Base-by-base conservation (phyloP, 129 eudicot species). In the Flaveria sonorensis region DNA sequence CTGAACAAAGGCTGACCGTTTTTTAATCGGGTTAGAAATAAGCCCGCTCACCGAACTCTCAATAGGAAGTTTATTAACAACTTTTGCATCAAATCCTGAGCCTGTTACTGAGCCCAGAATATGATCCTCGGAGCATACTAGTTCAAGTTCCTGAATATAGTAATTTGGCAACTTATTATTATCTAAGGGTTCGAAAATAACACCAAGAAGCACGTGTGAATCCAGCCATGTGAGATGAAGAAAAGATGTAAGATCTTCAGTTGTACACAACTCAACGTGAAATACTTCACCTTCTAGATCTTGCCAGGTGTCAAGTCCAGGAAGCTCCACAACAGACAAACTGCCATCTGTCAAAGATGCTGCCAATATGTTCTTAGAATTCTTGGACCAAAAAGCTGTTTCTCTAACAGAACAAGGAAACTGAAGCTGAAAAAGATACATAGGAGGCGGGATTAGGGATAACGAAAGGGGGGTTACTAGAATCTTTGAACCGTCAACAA, bases 311-410 rank as follows among this genome's bases (percentile, higher is more conserved):
- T 87, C 91, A 75, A 91, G 77, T 6, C 50, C 68, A 64, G 98
- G 98, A 87, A 94, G 90, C 84, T 89, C 98, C 60, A 82, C 91
- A 76, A 94, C 78, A 85, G 93, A 87, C 78, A 94, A 85, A 82
- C 92, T 82, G 68, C 96, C 91, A 60, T 94, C 88, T 9, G 98
- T 85, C 65, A 94, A 78, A 83, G 84, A 87, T 47, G 86, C 89
- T 4, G 98, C 98, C 83, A 94, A 81, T 52, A 70, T 81, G 76
- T 83, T 86, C 79, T 84, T 87, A 60, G 82, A 83, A 76, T 64
- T 56, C 74, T 74, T 85, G 23, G 90, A 87, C 84, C 86, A 84
- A 70, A 86, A 87, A 70, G 90, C 89, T 70, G 79, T 83, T 76
- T 87, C 92, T 71, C 85, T 85, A 72, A 94, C 86, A 16, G 93